Evolutionary conservation across 805 yeast genomes (phyloP).

Genomic region (Metschnikowia cubensis): DNA sequence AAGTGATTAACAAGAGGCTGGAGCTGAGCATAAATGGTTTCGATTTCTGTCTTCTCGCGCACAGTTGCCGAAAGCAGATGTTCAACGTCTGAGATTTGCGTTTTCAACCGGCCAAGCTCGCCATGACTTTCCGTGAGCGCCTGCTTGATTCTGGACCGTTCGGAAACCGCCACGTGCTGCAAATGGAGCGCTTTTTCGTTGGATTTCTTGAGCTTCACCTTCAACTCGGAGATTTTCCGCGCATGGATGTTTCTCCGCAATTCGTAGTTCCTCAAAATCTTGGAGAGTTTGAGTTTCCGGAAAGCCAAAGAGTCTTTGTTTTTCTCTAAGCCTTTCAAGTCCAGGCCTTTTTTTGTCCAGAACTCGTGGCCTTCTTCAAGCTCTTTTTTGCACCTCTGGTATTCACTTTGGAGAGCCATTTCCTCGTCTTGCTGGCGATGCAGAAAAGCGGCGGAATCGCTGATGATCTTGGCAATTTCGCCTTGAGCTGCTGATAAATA

Average conservation of each 20-base stretch:
- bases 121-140: conserved; percentile 8
- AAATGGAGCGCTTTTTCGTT: conserved; percentile 11
- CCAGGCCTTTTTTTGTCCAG: conserved; percentile 26
- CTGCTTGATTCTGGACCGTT: conserved; percentile 1
- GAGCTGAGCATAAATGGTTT: conserved; percentile 15
- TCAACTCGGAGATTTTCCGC: conserved; percentile 14
- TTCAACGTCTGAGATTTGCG: conserved; percentile 25
- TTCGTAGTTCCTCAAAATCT: conserved; percentile 19
- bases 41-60: conserved; percentile 24
- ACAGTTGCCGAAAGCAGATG: conserved; percentile 20
- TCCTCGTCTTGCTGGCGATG: conserved; percentile 13
- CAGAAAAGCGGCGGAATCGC: conserved; percentile 5
- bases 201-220: conserved; percentile 9
- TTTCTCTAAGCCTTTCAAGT: conserved; percentile 30
- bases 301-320: conserved; percentile 31
- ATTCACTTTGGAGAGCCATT: conserved; percentile 2
- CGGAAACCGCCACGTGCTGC: conserved; percentile 6
- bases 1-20: conserved; percentile 23
- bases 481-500: not conserved
- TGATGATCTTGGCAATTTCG: conserved; percentile 6
- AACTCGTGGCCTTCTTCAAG: conserved; percentile 32
- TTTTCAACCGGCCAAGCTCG: conserved; percentile 19
- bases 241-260: conserved; percentile 5
- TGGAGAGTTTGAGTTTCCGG: conserved; percentile 27
- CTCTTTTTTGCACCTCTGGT: conserved; percentile 29